phyloP scores from a whole-genome alignment of 176 grass and related monocot species.

The Phoenix dactylifera region DNA sequence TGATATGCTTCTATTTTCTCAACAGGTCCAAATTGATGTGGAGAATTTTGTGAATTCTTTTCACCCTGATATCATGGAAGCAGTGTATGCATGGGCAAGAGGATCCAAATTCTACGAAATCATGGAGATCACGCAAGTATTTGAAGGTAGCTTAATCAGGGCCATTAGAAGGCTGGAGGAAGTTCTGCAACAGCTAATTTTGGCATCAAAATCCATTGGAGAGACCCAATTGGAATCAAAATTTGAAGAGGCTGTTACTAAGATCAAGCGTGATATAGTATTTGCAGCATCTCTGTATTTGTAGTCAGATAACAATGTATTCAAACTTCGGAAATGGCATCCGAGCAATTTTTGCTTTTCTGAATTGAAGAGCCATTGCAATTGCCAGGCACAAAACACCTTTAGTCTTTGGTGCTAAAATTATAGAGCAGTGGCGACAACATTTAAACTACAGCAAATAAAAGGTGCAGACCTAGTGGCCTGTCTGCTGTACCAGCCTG shows the following conservation, averaged over 20 bases:
- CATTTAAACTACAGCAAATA: no score
- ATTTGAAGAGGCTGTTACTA: conserved; percentile 35
- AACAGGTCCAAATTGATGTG: conserved; percentile 75
- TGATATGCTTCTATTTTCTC: not conserved
- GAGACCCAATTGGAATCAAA: conserved; percentile 71
- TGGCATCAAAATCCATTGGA: conserved; percentile 69
- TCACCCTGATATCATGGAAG: conserved; percentile 85
- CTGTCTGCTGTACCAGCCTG: no score
- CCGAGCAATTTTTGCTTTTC: no score
- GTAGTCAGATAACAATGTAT: not conserved
- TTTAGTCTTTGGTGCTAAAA: no score
- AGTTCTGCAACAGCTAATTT: conserved; percentile 88
- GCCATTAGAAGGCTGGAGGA: conserved; percentile 84
- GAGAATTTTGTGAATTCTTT: conserved; percentile 76
- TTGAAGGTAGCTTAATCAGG: conserved; percentile 93
- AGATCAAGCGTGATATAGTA: conserved; percentile 10
- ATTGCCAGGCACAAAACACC: not conserved
- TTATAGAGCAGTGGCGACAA: no score
- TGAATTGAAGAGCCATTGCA: not conserved
- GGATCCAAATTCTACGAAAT: conserved; percentile 5
- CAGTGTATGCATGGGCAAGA: conserved; percentile 66
- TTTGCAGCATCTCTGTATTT: conserved; percentile 8
- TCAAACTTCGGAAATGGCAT: no score
- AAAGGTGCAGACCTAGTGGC: no score
- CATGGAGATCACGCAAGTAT: conserved; percentile 9